Conservation (phyloP, 2,329 filamentous ascomycete species). For the Penicillium freii region DNA sequence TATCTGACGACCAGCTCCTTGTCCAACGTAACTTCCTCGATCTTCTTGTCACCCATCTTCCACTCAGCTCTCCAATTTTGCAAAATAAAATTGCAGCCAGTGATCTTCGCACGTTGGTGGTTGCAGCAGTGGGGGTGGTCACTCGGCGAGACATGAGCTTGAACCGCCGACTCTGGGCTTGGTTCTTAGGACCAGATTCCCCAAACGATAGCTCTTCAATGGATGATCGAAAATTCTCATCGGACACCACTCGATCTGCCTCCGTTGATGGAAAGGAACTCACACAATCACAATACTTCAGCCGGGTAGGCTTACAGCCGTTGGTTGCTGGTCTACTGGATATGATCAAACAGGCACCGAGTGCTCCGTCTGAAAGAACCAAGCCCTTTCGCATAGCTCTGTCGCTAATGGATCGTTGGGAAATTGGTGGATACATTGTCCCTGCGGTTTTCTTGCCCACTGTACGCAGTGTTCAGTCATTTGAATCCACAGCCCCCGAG, state of each 20-base stretch:
- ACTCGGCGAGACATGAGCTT: slow-evolving; percentile 92
- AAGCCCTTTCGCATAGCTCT: slow-evolving; percentile 87
- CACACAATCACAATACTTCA: slow-evolving; percentile 76
- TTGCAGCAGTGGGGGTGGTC: slow-evolving; percentile 83
- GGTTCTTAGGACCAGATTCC: slow-evolving; percentile 83
- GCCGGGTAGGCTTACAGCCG: slow-evolving; percentile 70
- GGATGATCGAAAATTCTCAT: slow-evolving; percentile 29
- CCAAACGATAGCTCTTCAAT: slow-evolving; percentile 35
- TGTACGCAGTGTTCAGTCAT: slow-evolving; percentile 74
- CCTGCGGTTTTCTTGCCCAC: slow-evolving; percentile 85
- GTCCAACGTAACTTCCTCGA: slow-evolving; percentile 95
- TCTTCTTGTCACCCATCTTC: slow-evolving; percentile 83
- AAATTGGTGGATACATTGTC: slow-evolving; percentile 87
- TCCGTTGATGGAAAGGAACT: slow-evolving; percentile 44
- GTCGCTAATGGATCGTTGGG: slow-evolving; percentile 97
- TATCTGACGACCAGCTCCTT: slow-evolving; percentile 81
- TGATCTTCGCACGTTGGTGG: slow-evolving; percentile 78
- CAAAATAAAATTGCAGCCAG: slow-evolving; percentile 69
- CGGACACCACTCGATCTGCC: slow-evolving; percentile 28
- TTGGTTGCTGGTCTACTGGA: slow-evolving; percentile 71
- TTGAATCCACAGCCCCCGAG: slow-evolving; percentile 66
- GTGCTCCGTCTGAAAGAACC: slow-evolving; percentile 65
- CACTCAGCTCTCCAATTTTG: slow-evolving; percentile 76
- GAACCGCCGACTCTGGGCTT: slow-evolving; percentile 91
- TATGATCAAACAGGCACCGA: slow-evolving; percentile 64